Base-by-base conservation (phyloP, 78 protist species). In the Salpingoeca rosetta region DNA sequence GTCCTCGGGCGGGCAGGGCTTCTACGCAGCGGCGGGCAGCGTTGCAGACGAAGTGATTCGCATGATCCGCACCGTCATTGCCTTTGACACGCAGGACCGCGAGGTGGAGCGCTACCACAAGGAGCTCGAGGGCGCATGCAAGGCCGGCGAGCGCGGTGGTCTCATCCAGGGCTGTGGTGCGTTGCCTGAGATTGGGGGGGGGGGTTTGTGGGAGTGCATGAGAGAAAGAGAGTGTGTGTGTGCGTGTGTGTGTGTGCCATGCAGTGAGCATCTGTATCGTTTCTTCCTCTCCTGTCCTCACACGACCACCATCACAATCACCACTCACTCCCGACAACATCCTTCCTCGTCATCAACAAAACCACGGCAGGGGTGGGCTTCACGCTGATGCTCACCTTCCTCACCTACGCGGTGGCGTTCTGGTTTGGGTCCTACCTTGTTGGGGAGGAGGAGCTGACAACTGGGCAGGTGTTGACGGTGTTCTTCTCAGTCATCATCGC, bases 1-100 rank as follows among this genome's bases (percentile, higher is more conserved):
- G 35, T 43, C 84, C 27, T 81, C 77, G 31, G 86, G 86, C 28
- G 86, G 82, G 38, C 75, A 81, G 79, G 84, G 76, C 43, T 88
- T 87, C 35, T 87, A 84, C 82, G 93, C 82, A 10, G 80, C 65
- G 0, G 85, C 93, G 24, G 94, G 94, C 3, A 84, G 85, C 65
- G 90, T 94, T 25, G 85, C 81, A 2, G 0, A n/a, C 25, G 91
- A 88, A 72, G 75, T 84, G 31, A 35, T 88, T 37, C 1, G 31
- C 1, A 1, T 28, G 36, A 74, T 74, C 22, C 78, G 78, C 78
- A 74, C 78, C 41, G 78, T 74, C 31, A 36, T 28, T 25, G 40
- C 78, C 11, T 74, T 74, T 28, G 39, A 10, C 36, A 28, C 36
- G 0, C 24, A 74, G 36, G 31, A 74, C 36, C 78, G 78, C 78